phyloP scores from a whole-genome alignment of 2,329 filamentous ascomycete species.

The Aureobasidium pullulans region DNA sequence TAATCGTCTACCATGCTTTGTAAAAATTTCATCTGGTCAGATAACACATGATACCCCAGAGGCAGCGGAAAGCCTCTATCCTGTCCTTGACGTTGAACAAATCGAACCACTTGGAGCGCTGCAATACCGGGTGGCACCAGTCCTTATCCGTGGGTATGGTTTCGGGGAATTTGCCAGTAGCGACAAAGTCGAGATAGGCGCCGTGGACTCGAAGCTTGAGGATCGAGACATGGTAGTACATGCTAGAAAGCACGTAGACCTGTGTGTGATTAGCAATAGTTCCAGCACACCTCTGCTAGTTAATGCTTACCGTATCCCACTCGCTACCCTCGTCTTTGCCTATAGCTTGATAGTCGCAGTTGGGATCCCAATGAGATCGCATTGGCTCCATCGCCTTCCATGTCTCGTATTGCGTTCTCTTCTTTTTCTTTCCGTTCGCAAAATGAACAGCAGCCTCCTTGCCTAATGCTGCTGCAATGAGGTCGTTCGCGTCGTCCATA shows the following conservation, averaged over 20 bases:
- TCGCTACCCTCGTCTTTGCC: slow-evolving; percentile 42
- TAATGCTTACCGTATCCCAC: slow-evolving; percentile 44
- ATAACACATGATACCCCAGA: slow-evolving; percentile 53
- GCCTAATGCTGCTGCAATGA: slow-evolving; percentile 15
- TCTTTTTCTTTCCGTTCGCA: slow-evolving; percentile 20
- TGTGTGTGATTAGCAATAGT: slow-evolving; percentile 24
- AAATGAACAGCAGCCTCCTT: slow-evolving; percentile 20
- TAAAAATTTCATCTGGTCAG: slow-evolving; percentile 28
- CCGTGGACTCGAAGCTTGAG: slow-evolving; percentile 51
- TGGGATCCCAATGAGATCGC: slow-evolving; percentile 50
- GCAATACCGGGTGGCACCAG: slow-evolving; percentile 47
- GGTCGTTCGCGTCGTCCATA: neutral
- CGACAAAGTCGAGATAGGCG: slow-evolving; percentile 49
- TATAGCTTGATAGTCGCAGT: slow-evolving; percentile 49
- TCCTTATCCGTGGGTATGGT: slow-evolving; percentile 27
- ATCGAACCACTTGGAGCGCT: slow-evolving; percentile 53
- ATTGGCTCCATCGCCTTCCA: slow-evolving; percentile 47
- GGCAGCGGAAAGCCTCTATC: slow-evolving; percentile 46
- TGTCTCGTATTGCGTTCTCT: slow-evolving; percentile 31
- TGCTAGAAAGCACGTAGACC: slow-evolving; percentile 55
- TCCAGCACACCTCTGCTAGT: neutral
- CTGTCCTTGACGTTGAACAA: slow-evolving; percentile 48
- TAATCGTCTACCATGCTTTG: neutral
- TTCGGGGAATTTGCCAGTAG: slow-evolving; percentile 33
- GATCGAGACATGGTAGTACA: slow-evolving; percentile 56